Evolutionary conservation across 306 rosid species (phyloP).

Genomic region (Trichosanthes cucumerina): DNA sequence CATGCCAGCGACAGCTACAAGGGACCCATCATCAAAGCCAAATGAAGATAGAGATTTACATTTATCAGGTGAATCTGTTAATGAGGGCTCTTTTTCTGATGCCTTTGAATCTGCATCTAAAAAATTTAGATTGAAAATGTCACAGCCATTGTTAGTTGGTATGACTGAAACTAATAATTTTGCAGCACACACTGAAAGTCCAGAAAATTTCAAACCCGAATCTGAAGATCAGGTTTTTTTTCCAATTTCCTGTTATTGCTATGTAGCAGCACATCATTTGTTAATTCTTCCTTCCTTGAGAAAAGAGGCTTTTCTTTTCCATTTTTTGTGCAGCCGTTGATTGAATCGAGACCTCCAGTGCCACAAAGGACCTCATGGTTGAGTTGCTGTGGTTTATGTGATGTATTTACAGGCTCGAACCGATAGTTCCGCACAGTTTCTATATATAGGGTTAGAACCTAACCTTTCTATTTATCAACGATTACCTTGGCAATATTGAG

Average conservation of each 20-base stretch:
- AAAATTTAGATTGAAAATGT: not conserved
- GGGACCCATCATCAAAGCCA: constrained; percentile 22
- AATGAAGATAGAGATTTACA: not conserved
- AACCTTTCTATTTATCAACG: not conserved
- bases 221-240: constrained; percentile 56
- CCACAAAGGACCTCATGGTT: constrained; percentile 11
- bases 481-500: not conserved
- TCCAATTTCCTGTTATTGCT: constrained; percentile 4
- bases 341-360: not conserved
- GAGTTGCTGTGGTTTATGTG: constrained; percentile 20
- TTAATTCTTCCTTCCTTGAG: not conserved
- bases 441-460: constrained; percentile 6
- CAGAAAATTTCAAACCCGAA: constrained; percentile 15
- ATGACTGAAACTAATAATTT: constrained; percentile 21
- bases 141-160: constrained; percentile 19
- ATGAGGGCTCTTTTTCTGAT: not conserved
- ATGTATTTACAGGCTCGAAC: constrained; percentile 15
- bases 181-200: constrained; percentile 23
- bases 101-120: not conserved
- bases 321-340: constrained; percentile 3
- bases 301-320: not conserved
- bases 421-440: constrained; percentile 2
- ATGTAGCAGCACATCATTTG: not conserved
- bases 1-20: constrained; percentile 7
- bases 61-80: not conserved